A percentile compares a stretch with the other conserved stretches of the same genome.
phyloP scores from a whole-genome alignment of 768 basidiomycete species.

The Lentinula raphanica region DNA sequence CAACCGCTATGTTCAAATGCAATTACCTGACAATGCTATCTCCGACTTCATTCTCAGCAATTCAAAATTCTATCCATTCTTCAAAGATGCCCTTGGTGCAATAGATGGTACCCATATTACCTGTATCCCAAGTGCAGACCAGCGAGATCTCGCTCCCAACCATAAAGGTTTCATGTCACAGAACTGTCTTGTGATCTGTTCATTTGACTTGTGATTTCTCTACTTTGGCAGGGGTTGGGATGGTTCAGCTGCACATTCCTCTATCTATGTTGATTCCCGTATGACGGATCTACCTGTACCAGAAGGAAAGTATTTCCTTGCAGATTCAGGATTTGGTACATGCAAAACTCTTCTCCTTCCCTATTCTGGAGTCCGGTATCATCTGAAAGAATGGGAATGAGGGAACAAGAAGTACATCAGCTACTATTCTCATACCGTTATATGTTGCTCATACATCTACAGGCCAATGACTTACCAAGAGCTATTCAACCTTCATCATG shows the following conservation, averaged over 20 bases:
- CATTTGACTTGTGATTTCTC: conserved; percentile 16
- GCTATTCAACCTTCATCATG: conserved; percentile 5
- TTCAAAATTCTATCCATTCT: conserved; percentile 21
- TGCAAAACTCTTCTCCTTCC: conserved; percentile 19
- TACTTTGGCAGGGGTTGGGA: conserved; percentile 22
- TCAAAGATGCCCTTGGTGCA: conserved; percentile 17
- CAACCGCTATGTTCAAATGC: conserved; percentile 6
- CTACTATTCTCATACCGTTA: too few relatives aligned
- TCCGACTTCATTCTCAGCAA: conserved; percentile 12
- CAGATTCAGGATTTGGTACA: conserved; percentile 14
- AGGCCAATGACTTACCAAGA: conserved; percentile 1
- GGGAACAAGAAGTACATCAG: too few relatives aligned
- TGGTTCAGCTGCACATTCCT: conserved; percentile 15
- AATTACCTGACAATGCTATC: background rate
- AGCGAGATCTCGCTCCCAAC: conserved; percentile 11
- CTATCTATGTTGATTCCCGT: conserved; percentile 12
- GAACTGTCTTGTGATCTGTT: conserved; percentile 21
- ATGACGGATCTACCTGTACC: conserved; percentile 12
- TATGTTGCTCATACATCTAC: too few relatives aligned
- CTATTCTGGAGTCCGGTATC: conserved; percentile 19
- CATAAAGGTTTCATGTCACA: conserved; percentile 21
- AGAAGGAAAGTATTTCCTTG: conserved; percentile 16
- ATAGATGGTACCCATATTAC: conserved; percentile 21
- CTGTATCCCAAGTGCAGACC: conserved; percentile 9
- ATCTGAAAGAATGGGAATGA: conserved; percentile 20